Evolutionary conservation across 1,284 basidiomycete genomes (phyloP), one percentile per base, ranked within the genome.

Genomic region (Hypsizygus ulmarius): DNA sequence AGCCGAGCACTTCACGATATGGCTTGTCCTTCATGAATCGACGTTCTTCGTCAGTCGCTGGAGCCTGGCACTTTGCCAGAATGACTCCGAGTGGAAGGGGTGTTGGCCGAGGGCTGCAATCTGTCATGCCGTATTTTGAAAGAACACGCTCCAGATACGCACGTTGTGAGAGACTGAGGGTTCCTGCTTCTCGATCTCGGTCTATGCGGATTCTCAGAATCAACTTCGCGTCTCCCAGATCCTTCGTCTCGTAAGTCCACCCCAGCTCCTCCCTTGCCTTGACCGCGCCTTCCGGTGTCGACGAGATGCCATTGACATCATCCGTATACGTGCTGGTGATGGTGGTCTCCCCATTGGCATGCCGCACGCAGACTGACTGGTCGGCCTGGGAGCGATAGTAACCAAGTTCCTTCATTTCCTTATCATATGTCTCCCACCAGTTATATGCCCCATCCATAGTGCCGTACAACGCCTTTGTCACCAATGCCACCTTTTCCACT

Each of bases 391-490:
- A 50, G 5, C 27, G n/a, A 4, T 25, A 11, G 54, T 60, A 61
- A 3, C 54, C 54, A 1, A 59, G 42, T 7, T 51, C 39, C 2
- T 18, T 14, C 39, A 54, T 54, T 1, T 35, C 29, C 1, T 27
- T 7, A 9, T 55, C 37, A 1, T 68, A 40, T 7, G 52, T 54
- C n/a, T 57, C 30, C 25, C 50, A 45, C 64, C 62, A 68, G 14
- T 55, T 50, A 14, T 54, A 45, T 9, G 58, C 62, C 0, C 58
- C 60, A 27, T 64, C 59, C 54, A 63, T 62, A 16, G 57, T 61
- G 1, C 65, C 59, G 43, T 67, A 66, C 1, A 67, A 28, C n/a
- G 0, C 59, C 54, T 34, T 54, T 57, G 8, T 56, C 2, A 44
- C 21, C 3, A 3, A 25, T 3, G 7, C 21, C 21, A 25, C 7